Percentiles rank a stretch among this genome's conserved stretches.
Conservation (phyloP, 1,284 basidiomycete species). For the Rhodotorula sp. region DNA sequence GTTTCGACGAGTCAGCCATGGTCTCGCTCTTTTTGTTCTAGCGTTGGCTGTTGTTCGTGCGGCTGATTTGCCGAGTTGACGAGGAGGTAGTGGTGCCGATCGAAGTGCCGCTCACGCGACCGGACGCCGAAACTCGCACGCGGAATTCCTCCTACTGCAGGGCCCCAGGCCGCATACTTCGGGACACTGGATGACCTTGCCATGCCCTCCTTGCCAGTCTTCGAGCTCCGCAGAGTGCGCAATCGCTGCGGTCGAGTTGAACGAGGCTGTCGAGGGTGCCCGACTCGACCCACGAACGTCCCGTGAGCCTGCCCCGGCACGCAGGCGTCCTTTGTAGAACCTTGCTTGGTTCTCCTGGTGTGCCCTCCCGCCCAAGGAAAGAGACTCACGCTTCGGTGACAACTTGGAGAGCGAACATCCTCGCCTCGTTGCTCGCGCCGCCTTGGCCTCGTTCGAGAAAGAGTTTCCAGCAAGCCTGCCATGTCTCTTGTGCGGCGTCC, state of each 20-base stretch:
- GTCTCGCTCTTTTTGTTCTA: not conserved
- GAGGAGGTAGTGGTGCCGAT: not conserved
- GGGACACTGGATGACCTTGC: too few relatives aligned
- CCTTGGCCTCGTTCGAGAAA: slow-evolving; percentile 62
- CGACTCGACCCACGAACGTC: too few relatives aligned
- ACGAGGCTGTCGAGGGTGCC: too few relatives aligned
- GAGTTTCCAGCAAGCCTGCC: slow-evolving; percentile 70
- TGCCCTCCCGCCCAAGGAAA: not conserved
- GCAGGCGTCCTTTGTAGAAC: too few relatives aligned
- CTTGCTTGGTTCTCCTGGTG: too few relatives aligned
- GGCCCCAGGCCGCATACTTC: too few relatives aligned
- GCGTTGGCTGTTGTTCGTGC: not conserved
- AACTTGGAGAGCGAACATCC: slow-evolving; percentile 81
- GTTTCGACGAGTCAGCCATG: slow-evolving; percentile 11
- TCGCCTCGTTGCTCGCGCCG: slow-evolving; percentile 62
- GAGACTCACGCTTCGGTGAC: slow-evolving; percentile 76
- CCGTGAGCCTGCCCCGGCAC: too few relatives aligned
- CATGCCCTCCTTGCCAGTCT: too few relatives aligned
- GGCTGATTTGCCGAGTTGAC: not conserved
- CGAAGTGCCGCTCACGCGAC: not conserved
- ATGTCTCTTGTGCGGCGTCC: slow-evolving; percentile 67
- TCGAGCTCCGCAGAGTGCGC: too few relatives aligned
- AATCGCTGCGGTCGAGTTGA: too few relatives aligned
- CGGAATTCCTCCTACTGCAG: too few relatives aligned
- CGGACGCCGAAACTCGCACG: too few relatives aligned